phyloP scores from a whole-genome alignment of 1,284 basidiomycete genomes.

The Agroathelia rolfsii region DNA sequence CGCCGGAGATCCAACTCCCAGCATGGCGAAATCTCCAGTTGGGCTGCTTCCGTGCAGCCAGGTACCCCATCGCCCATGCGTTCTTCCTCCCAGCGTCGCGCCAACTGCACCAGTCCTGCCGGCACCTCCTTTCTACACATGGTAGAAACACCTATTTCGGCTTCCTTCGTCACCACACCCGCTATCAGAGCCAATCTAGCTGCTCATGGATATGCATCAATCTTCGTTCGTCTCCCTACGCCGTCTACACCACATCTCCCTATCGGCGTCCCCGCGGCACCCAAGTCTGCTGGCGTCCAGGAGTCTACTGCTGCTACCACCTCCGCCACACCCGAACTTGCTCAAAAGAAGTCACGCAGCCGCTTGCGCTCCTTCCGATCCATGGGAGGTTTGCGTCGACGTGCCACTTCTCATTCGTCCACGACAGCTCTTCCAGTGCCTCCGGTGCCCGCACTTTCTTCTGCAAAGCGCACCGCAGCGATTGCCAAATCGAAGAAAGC shows the following conservation, averaged over 20 bases:
- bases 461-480: too few species aligned
- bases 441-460: too few species aligned
- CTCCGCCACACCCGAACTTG: constrained; percentile 8
- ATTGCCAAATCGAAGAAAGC: constrained; percentile 11
- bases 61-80: constrained; percentile 46
- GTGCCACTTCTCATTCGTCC: too few species aligned
- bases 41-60: constrained; percentile 54
- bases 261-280: too few species aligned
- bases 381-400: too few species aligned
- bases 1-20: constrained; percentile 27
- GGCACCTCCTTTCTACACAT: constrained; percentile 36
- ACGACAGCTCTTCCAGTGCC: too few species aligned
- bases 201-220: constrained; percentile 51
- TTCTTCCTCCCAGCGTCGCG: constrained; percentile 30
- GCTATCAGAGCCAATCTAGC: constrained; percentile 15
- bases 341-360: too few species aligned
- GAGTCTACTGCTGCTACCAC: constrained; percentile 12
- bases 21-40: constrained; percentile 34
- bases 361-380: too few species aligned
- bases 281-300: too few species aligned
- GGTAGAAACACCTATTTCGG: constrained; percentile 20
- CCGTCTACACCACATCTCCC: too few species aligned
- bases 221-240: constrained; percentile 42
- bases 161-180: constrained; percentile 17
- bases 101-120: constrained; percentile 14